Base-by-base conservation (phyloP, 208 protist genomes). In the Trypanosoma grayi region DNA sequence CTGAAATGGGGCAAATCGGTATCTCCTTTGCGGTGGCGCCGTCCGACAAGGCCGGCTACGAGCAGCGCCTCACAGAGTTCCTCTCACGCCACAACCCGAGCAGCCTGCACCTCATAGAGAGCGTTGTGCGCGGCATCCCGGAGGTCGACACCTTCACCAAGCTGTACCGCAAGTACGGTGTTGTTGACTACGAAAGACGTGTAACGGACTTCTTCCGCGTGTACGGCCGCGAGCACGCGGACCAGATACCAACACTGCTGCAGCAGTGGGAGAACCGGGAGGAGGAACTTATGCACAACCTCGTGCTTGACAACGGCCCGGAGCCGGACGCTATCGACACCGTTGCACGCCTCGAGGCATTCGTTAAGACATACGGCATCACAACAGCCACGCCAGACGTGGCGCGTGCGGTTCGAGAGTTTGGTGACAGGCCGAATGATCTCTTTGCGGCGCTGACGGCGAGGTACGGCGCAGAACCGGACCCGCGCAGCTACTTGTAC, bases 61-160 rank as follows among this genome's bases (percentile, higher is more conserved):
- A 62, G n/a, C 46, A 47, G 20, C 77, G 83, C 4, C 75, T 94
- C 24, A 71, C 70, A 47, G 48, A 54, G 11, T 94, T 94, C 44
- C 63, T 92, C 20, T 46, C 56, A 13, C 4, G 39, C n/a, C 53
- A 94, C 69, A 87, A 94, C 62, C 83, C 84, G 8, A 55, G 68
- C 30, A 80, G 77, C 2, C 70, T 94, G 13, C 62, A 60, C 3
- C 67, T 90, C 28, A 58, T 92, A 5, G 77, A 78, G 10, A 79
- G 52, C 28, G 85, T 92, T 27, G 81, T 92, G 0, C 59, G 66
- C 18, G 70, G 66, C 1, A 79, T 94, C 10, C 66, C 77, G 1
- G 83, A 92, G 66, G 58, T 87, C 13, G 79, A 86, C 70, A 88
- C 82, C 13, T 90, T 94, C 59, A 84, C 84, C 1, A 88, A 87